A percentile compares a stretch with the other conserved stretches of the same genome.
phyloP scores from a whole-genome alignment of 2,329 filamentous ascomycete species.

The Neonectria faginata region DNA sequence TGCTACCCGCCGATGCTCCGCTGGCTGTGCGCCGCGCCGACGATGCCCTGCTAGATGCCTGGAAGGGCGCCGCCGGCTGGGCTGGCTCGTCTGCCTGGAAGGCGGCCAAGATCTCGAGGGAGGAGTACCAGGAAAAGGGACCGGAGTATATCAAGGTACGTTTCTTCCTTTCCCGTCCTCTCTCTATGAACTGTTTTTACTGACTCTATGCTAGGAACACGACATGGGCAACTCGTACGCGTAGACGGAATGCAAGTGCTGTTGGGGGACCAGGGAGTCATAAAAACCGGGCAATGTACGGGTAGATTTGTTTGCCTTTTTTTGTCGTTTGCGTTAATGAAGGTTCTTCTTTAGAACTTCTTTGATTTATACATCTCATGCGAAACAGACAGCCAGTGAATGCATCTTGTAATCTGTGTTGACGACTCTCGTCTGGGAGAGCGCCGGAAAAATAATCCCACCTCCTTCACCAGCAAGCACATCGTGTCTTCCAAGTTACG shows the following conservation, averaged over 20 bases:
- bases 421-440: constrained; percentile 7
- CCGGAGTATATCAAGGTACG: constrained; percentile 89
- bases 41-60: constrained; percentile 87
- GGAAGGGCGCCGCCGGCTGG: constrained; percentile 93
- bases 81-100: constrained; percentile 71
- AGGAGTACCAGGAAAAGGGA: constrained; percentile 93
- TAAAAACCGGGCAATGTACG: constrained; percentile 37
- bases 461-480: constrained; percentile 6
- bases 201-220: constrained; percentile 64
- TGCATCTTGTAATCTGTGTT: constrained; percentile 10
- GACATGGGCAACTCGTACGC: constrained; percentile 73
- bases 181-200: constrained; percentile 4
- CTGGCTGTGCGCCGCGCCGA: constrained; percentile 79
- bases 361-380: constrained; percentile 26
- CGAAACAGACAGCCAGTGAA: constrained; percentile 8
- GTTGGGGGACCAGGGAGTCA: constrained; percentile 39
- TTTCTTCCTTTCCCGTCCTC: constrained; percentile 31
- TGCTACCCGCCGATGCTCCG: constrained; percentile 75
- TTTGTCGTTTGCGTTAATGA: constrained; percentile 34
- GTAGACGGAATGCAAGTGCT: constrained; percentile 44
- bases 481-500: constrained; percentile 10
- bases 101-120: constrained; percentile 76
- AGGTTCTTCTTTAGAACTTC: constrained; percentile 22
- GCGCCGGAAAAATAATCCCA: constrained; percentile 3
- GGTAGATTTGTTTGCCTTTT: constrained; percentile 32